Conservation (phyloP, 75 land plant genomes). For the Pinus taeda region DNA sequence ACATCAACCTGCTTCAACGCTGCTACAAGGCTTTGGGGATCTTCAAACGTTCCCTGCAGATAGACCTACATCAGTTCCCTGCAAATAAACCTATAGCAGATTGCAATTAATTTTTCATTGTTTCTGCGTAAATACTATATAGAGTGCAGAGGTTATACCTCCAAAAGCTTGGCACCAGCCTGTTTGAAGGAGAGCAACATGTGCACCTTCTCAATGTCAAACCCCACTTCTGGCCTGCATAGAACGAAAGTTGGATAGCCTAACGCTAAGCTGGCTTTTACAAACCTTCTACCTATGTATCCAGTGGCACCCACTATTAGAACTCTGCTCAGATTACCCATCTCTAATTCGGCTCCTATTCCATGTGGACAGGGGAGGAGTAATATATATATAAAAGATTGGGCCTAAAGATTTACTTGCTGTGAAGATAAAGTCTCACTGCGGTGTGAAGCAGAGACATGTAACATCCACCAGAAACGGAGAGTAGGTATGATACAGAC, state of each 20-base stretch:
- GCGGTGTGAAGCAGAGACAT: too few species aligned
- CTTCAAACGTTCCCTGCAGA: conserved; percentile 36
- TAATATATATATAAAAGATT: too few species aligned
- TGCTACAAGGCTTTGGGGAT: conserved; percentile 42
- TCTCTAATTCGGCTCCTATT: background rate
- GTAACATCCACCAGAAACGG: too few species aligned
- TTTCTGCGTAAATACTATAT: background rate
- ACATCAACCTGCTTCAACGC: conserved; percentile 56
- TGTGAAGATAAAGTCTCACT: too few species aligned
- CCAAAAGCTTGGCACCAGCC: conserved; percentile 39
- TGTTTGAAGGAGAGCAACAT: conserved; percentile 42
- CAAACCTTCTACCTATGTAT: conserved; percentile 53
- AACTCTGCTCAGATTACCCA: conserved; percentile 41
- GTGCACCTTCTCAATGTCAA: conserved; percentile 48
- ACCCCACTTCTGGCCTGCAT: conserved; percentile 30
- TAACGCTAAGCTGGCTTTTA: conserved; percentile 38
- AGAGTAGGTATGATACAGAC: too few species aligned
- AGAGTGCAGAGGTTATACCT: background rate
- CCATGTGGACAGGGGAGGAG: too few species aligned
- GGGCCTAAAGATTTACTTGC: too few species aligned
- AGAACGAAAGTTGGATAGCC: conserved; percentile 50
- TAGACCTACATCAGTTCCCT: background rate
- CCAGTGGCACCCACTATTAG: conserved; percentile 59
- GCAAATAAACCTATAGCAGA: background rate
- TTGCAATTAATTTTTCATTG: background rate